Evolutionary conservation across 129 eudicot genomes (phyloP).

Genomic region (Artemisia annua): DNA sequence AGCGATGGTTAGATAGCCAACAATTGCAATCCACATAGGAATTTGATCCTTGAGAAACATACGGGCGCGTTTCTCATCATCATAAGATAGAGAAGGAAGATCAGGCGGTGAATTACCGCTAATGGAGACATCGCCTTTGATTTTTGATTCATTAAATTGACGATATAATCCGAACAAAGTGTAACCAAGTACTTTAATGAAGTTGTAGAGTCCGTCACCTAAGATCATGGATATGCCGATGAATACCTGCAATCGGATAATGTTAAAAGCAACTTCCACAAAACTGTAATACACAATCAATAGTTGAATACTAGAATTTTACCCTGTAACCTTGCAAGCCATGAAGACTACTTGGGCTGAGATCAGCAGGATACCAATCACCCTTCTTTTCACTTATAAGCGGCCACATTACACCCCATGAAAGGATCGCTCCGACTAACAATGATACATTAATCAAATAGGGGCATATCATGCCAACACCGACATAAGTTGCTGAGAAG

Average conservation of each 20-base stretch:
- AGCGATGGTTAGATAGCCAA: slow-evolving; percentile 61
- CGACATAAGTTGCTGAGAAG: slow-evolving; percentile 50
- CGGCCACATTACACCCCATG: slow-evolving; percentile 99
- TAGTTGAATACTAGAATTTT: slow-evolving; percentile 14
- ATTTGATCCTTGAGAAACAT: slow-evolving; percentile 83
- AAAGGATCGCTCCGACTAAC: slow-evolving; percentile 68
- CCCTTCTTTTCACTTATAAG: slow-evolving; percentile 68
- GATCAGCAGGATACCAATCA: slow-evolving; percentile 70
- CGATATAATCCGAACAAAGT: slow-evolving; percentile 56
- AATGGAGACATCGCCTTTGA: slow-evolving; percentile 38
- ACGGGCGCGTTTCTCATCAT: slow-evolving; percentile 64
- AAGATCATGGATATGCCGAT: slow-evolving; percentile 87
- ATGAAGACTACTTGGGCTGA: slow-evolving; percentile 50
- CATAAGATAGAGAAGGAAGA: slow-evolving; percentile 44
- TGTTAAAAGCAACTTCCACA: neutral
- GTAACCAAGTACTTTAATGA: slow-evolving; percentile 65
- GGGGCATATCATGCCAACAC: slow-evolving; percentile 49
- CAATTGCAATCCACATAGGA: slow-evolving; percentile 68
- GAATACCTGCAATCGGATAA: slow-evolving; percentile 51
- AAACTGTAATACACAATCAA: neutral
- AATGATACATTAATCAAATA: slow-evolving; percentile 36
- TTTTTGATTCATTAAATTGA: slow-evolving; percentile 38
- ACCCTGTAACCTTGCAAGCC: slow-evolving; percentile 98
- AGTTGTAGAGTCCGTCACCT: slow-evolving; percentile 94
- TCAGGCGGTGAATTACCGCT: slow-evolving; percentile 29